phyloP scores from a whole-genome alignment of 805 yeast species.

The Yamadazyma takamatsuzukensis region DNA sequence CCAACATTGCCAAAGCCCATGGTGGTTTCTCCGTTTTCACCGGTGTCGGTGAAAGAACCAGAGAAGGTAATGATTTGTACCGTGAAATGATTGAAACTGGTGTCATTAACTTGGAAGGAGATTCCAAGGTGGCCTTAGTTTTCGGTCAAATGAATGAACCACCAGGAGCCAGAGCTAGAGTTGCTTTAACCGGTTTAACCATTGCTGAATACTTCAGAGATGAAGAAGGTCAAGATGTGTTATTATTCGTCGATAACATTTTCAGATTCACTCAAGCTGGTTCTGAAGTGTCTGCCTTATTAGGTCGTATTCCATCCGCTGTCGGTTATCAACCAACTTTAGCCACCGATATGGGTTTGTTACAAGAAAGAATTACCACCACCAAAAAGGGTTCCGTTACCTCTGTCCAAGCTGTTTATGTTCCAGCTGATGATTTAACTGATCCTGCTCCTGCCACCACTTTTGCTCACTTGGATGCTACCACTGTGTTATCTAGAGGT shows the following conservation, averaged over 20 bases:
- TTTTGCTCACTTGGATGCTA: slow-evolving; percentile 99
- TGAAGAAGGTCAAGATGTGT: slow-evolving; percentile 99
- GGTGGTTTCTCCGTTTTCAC: slow-evolving; percentile 99
- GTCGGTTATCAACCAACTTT: slow-evolving; percentile 99
- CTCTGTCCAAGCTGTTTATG: slow-evolving; percentile 99
- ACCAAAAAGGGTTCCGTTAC: slow-evolving; percentile 99
- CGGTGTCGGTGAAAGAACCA: slow-evolving; percentile 99
- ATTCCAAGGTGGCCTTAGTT: slow-evolving; percentile 98
- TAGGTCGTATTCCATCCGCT: slow-evolving; percentile 99
- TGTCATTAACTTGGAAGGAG: slow-evolving; percentile 99
- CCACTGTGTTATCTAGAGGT: slow-evolving; percentile 99
- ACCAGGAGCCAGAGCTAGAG: slow-evolving; percentile 99
- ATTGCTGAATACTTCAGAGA: slow-evolving; percentile 99
- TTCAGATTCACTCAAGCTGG: slow-evolving; percentile 99
- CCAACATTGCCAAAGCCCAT: slow-evolving; percentile 99
- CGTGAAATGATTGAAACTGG: slow-evolving; percentile 99
- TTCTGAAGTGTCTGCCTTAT: slow-evolving; percentile 99
- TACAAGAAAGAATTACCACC: slow-evolving; percentile 99
- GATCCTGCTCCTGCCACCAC: slow-evolving; percentile 99
- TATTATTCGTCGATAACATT: slow-evolving; percentile 98
- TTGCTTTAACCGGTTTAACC: slow-evolving; percentile 98
- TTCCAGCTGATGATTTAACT: slow-evolving; percentile 99
- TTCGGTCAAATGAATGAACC: slow-evolving; percentile 99
- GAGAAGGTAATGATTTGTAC: slow-evolving; percentile 99
- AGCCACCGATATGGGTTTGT: slow-evolving; percentile 99